phyloP scores from a whole-genome alignment of 306 rosid genomes.

The Quercus cerris region DNA sequence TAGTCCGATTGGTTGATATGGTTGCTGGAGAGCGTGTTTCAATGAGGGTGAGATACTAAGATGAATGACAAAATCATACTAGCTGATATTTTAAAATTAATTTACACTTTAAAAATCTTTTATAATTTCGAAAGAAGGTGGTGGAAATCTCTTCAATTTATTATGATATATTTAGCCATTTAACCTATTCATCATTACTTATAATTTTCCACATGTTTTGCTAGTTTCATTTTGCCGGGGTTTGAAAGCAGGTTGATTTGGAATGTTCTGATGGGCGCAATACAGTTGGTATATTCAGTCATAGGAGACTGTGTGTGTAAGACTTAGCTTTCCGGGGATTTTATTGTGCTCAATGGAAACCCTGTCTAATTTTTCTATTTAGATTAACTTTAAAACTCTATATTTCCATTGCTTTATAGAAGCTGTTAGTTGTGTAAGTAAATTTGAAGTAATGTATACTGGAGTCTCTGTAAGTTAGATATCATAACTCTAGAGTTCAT shows the following conservation, averaged over 20 bases:
- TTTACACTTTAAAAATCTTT: not conserved
- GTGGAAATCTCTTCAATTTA: not conserved
- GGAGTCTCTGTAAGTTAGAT: not conserved
- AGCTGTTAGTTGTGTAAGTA: not conserved
- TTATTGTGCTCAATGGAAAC: not conserved
- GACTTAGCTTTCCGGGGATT: constrained; percentile 4
- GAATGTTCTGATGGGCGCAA: too few relatives aligned
- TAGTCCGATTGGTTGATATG: constrained; percentile 73
- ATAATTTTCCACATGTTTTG: not conserved
- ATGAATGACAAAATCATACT: not conserved
- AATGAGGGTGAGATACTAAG: constrained; percentile 67
- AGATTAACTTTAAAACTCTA: not conserved
- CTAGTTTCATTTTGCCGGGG: not conserved
- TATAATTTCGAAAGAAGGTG: not conserved
- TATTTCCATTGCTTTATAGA: not conserved
- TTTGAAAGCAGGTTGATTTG: constrained; percentile 64
- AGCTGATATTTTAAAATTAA: not conserved
- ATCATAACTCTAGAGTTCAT: constrained; percentile 11
- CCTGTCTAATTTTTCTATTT: not conserved
- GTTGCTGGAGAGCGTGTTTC: constrained; percentile 89
- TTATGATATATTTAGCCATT: not conserved
- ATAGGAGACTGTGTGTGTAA: constrained; percentile 62
- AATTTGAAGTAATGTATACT: not conserved
- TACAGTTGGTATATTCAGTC: constrained; percentile 85
- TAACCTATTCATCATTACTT: not conserved